Conservation (phyloP, 495 filamentous ascomycete species). For the Xanthoparmelia taractica region DNA sequence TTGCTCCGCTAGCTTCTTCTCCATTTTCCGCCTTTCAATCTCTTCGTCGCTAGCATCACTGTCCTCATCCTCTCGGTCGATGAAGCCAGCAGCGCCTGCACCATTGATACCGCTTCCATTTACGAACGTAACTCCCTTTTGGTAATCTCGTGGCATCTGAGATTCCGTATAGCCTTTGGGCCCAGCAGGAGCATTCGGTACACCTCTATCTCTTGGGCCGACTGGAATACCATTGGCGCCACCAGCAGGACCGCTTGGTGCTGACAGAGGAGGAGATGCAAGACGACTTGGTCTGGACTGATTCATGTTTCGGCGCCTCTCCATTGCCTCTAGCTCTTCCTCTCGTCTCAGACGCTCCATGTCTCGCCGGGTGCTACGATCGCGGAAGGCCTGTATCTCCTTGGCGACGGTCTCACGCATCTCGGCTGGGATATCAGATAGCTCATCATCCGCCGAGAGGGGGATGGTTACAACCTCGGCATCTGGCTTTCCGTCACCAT, state of each 20-base stretch:
- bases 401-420: slow-evolving; percentile 94
- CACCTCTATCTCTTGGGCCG: slow-evolving; percentile 64
- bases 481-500: slow-evolving; percentile 50
- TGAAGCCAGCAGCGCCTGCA: slow-evolving; percentile 37
- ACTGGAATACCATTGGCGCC: slow-evolving; percentile 78
- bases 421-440: slow-evolving; percentile 90
- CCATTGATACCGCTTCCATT: slow-evolving; percentile 70
- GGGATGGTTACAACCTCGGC: slow-evolving; percentile 88
- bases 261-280: slow-evolving; percentile 57
- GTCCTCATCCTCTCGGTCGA: slow-evolving; percentile 74
- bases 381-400: slow-evolving; percentile 90
- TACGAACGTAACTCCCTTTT: slow-evolving; percentile 78
- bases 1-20: slow-evolving; percentile 62
- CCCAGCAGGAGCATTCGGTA: slow-evolving; percentile 72
- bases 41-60: slow-evolving; percentile 84
- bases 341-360: slow-evolving; percentile 78
- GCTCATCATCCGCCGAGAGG: slow-evolving; percentile 82
- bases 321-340: slow-evolving; percentile 85
- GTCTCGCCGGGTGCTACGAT: slow-evolving; percentile 79
- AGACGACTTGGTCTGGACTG: slow-evolving; percentile 57
- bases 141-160: slow-evolving; percentile 69
- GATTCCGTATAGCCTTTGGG: slow-evolving; percentile 62
- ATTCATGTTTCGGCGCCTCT: slow-evolving; percentile 63
- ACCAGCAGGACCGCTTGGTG: slow-evolving; percentile 62
- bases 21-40: slow-evolving; percentile 62